Evolutionary conservation across 352 stramenopile genomes (phyloP), one percentile per base, ranked within the genome.

Genomic region (Phytophthora cryptogea): DNA sequence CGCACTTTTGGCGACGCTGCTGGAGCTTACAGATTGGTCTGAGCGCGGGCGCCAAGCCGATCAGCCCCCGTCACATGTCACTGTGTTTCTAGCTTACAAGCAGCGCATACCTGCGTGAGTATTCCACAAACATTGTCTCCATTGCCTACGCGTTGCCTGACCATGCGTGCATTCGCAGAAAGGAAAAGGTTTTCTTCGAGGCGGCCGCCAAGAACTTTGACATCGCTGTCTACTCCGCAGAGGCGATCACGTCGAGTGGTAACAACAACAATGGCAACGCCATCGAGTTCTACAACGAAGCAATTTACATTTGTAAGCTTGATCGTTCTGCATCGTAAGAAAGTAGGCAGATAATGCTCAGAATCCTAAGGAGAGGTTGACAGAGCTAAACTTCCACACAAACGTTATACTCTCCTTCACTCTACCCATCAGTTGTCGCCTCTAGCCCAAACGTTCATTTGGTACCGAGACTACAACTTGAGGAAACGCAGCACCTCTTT

Each of bases 401-500:
- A 54, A 61, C 33, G 43, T 54, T 50, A 41, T 51, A 45, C 33
- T 26, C 59, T 26, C 45, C 16, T n/a, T 28, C 28, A 28, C 41
- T 59, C 26, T 51, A 55, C 40, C 28, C 36, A 31, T 42, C 40
- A 37, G 46, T 16, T 28, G 37, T 54, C 11, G 41, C 9, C 32
- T 16, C 16, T 54, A 27, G 33, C 28, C 17, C 54, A 51, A 13
- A 26, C 16, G 39, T 55, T 32, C 26, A 59, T 17, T 27, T 39
- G 52, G 9, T 35, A 44, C 11, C 14, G 30, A 54, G 20, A 27
- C 60, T 77, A 89, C 20, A 90, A 63, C 66, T 87, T 89, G 43
- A 95, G 62, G 47, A 90, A 87, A 10, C 76, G 78, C 41, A 92
- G 53, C 41, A 95, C 71, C 33, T 95, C 86, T 53, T 91, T 92